A percentile compares a stretch with the other conserved stretches of the same genome.
These are phyloP conservation scores for Phytophthora europaea DNA, from an alignment of 352 stramenopile species.

Conservation along the genomic window DNA sequence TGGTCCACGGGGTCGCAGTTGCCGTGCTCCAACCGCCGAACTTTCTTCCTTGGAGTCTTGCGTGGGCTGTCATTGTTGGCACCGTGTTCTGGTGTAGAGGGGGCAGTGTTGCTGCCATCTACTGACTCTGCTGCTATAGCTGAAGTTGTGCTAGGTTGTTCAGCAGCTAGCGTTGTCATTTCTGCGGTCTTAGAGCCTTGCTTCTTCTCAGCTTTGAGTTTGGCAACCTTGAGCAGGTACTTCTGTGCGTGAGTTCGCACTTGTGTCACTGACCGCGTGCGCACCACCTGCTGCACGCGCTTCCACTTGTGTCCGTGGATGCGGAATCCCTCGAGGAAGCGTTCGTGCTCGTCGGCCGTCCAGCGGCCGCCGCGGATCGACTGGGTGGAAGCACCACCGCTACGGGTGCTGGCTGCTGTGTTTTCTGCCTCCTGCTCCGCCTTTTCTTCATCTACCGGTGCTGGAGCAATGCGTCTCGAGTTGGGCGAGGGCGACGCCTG, in stretches of 20 bases:
- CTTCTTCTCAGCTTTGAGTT: constrained; percentile 89
- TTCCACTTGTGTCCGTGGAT: constrained; percentile 93
- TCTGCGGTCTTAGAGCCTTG: constrained; percentile 44
- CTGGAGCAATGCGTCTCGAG: constrained; percentile 62
- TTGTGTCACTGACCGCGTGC: constrained; percentile 89
- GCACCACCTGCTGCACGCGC: constrained; percentile 89
- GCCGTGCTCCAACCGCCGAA: constrained; percentile 51
- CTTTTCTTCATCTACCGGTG: constrained; percentile 77
- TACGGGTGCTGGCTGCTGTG: constrained; percentile 18
- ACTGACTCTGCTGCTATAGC: constrained; percentile 17
- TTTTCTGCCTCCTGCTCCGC: constrained; percentile 62
- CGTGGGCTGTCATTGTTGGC: constrained; percentile 31
- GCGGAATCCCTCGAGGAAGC: constrained; percentile 87
- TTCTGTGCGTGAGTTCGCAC: constrained; percentile 91
- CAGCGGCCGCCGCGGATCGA: constrained; percentile 86
- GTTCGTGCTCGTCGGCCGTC: constrained; percentile 89
- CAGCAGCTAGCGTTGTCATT: constrained; percentile 37
- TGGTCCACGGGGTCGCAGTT: constrained; percentile 70
- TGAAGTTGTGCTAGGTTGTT: constrained; percentile 7
- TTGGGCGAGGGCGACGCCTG: constrained; percentile 40
- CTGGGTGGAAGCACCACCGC: constrained; percentile 20
- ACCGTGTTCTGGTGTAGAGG: constrained; percentile 50
- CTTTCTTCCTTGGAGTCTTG: constrained; percentile 67
- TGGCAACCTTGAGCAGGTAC: constrained; percentile 91
- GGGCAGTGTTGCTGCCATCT: constrained; percentile 40